Evolutionary conservation across 2,329 filamentous ascomycete genomes (phyloP), one percentile per base, ranked within the genome.

Genomic region (Akanthomyces dipterigenus): DNA sequence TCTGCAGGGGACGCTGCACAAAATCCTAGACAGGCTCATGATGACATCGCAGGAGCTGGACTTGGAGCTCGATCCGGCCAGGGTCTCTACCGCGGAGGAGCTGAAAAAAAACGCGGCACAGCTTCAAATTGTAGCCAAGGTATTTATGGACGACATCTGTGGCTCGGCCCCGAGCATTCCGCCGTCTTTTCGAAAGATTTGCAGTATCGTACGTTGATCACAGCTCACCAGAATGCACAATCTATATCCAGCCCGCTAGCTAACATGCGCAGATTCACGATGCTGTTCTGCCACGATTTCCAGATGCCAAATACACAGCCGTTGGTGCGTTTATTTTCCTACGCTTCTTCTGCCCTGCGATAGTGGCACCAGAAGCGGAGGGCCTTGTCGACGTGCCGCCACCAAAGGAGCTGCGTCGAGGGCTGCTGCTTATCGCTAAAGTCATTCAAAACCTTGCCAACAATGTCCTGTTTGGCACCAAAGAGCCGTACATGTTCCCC

Each of bases 401-500:
- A 6, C 86, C 86, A 1, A 88, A 88, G 69, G 86, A 88, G 67
- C 87, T 89, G 83, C 80, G 87, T 20, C 80, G 87, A 59, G 86
- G 87, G 4, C 76, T 89, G 6, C 77, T 89, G 34, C 78, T 89
- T 36, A 89, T 89, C 65, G 86, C 87, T 55, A 89, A 89, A 69
- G 83, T 89, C 62, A 82, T 89, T 24, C 87, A 89, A 66, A 89
- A 88, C 67, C 76, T 89, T 40, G 87, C 87, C 40, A 89, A 89
- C 67, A 89, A 89, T 62, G 86, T 89, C 31, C 76, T 89, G 1
- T 89, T 89, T 65, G 87, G 87, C 4, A 85, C 85, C 38, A 89
- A 89, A 70, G 87, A 89, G 68, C 84, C 85, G 3, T 89, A 88
- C 68, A 89, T 89, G 87, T 87, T 85, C 64, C 85, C 87, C 1